Conservation (phyloP, 441 rosid genomes). For the Gossypium laxum region DNA sequence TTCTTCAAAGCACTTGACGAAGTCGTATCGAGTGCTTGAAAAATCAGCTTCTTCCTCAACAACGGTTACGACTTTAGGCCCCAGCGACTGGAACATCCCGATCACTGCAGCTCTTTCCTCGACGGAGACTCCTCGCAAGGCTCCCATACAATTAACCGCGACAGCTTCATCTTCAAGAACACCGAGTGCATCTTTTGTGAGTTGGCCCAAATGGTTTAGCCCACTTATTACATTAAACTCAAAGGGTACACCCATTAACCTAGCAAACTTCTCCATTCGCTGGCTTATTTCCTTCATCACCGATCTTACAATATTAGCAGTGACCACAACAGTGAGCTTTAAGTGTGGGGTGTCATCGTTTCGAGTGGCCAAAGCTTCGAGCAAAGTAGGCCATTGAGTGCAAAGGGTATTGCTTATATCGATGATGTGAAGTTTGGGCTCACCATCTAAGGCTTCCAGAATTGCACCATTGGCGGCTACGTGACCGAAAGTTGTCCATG, state of each 20-base stretch:
- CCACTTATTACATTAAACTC: conserved; percentile 46
- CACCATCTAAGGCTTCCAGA: conserved; percentile 60
- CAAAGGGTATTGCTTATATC: conserved; percentile 68
- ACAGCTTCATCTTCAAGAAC: conserved; percentile 50
- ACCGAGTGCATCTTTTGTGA: conserved; percentile 36
- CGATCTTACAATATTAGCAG: conserved; percentile 30
- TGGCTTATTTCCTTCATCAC: conserved; percentile 62
- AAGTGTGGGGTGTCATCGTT: conserved; percentile 53
- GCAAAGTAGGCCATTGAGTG: conserved; percentile 76
- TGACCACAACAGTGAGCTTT: conserved; percentile 57
- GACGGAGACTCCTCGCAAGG: conserved; percentile 34
- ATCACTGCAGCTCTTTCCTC: conserved; percentile 37
- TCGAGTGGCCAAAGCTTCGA: conserved; percentile 61
- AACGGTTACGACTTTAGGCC: conserved; percentile 46
- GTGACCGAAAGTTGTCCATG: conserved; percentile 74
- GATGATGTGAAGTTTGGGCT: conserved; percentile 51
- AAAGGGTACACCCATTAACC: conserved; percentile 73
- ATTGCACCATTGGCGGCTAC: conserved; percentile 69
- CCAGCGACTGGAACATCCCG: conserved; percentile 33
- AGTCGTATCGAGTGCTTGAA: conserved; percentile 39
- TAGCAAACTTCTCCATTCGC: conserved; percentile 71
- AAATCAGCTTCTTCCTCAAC: conserved; percentile 75
- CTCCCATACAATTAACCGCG: conserved; percentile 55
- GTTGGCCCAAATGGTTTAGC: conserved; percentile 31
- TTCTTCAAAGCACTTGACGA: conserved; percentile 59